Evolutionary conservation across 768 basidiomycete genomes (phyloP).

Genomic region (Trametes cinnabarina): DNA sequence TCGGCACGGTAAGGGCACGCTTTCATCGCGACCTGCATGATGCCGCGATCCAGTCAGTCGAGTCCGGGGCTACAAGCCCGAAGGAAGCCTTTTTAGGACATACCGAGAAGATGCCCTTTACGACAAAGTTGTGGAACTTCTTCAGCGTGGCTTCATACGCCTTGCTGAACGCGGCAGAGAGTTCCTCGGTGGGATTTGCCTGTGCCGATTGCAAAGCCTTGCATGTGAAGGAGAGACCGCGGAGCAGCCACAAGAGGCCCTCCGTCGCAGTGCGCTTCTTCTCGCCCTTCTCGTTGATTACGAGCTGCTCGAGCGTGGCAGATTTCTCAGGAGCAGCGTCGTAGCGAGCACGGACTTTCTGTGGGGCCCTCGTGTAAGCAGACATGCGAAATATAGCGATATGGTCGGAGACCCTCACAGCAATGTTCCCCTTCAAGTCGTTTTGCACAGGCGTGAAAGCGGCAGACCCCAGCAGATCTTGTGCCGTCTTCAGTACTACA

Average conservation of each 20-base stretch:
- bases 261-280: slow-evolving; percentile 89
- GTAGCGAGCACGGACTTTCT: slow-evolving; percentile 92
- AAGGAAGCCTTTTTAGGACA: slow-evolving; percentile 26
- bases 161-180: slow-evolving; percentile 71
- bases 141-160: slow-evolving; percentile 83
- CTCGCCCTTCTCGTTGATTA: slow-evolving; percentile 79
- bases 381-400: not conserved
- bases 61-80: not conserved
- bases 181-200: slow-evolving; percentile 58
- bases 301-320: slow-evolving; percentile 78
- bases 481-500: not conserved
- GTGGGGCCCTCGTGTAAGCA: slow-evolving; percentile 1
- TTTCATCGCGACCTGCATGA: slow-evolving; percentile 58
- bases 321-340: slow-evolving; percentile 62
- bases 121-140: slow-evolving; percentile 79
- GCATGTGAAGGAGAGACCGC: slow-evolving; percentile 89
- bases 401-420: slow-evolving; percentile 46
- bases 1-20: slow-evolving; percentile 60
- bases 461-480: slow-evolving; percentile 84
- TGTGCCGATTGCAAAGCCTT: slow-evolving; percentile 73
- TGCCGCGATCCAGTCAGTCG: not conserved
- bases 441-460: slow-evolving; percentile 82
- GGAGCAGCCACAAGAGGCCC: slow-evolving; percentile 90
- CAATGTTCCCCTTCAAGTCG: slow-evolving; percentile 91
- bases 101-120: slow-evolving; percentile 53